Conservation (phyloP, 2,329 filamentous ascomycete genomes). For the Leptographium lundbergii region DNA sequence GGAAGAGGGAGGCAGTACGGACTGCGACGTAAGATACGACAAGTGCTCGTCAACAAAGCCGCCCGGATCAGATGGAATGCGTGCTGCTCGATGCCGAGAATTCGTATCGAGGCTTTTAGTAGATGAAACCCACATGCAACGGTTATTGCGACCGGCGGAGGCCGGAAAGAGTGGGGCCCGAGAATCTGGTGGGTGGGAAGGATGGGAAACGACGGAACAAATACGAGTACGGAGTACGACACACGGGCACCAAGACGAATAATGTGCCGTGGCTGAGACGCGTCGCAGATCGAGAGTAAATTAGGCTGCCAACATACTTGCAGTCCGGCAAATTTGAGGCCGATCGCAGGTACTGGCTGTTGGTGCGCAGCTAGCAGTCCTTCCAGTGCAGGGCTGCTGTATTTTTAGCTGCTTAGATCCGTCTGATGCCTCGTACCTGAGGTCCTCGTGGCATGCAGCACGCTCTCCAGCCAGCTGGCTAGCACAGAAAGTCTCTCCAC, state of each 20-base stretch:
- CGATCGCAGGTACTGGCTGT: neutral
- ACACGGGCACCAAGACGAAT: neutral
- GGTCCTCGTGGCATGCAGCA: no score
- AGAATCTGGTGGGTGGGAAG: neutral
- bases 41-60: neutral
- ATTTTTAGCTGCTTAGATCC: no score
- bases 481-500: no score
- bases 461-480: no score
- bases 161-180: neutral
- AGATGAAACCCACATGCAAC: conserved; percentile 12
- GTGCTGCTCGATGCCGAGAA: neutral
- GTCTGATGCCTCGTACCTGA: no score
- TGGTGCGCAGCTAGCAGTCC: neutral
- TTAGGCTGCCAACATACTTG: neutral
- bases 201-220: neutral
- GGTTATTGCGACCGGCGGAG: neutral
- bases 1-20: neutral
- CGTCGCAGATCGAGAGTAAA: neutral
- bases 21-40: no score
- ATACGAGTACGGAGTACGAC: neutral
- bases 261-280: neutral
- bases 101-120: neutral
- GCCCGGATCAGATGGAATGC: neutral
- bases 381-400: no score
- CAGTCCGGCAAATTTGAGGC: neutral